Base-by-base conservation (phyloP, 116 monocot genomes). In the Papilionanthe hybrid region DNA sequence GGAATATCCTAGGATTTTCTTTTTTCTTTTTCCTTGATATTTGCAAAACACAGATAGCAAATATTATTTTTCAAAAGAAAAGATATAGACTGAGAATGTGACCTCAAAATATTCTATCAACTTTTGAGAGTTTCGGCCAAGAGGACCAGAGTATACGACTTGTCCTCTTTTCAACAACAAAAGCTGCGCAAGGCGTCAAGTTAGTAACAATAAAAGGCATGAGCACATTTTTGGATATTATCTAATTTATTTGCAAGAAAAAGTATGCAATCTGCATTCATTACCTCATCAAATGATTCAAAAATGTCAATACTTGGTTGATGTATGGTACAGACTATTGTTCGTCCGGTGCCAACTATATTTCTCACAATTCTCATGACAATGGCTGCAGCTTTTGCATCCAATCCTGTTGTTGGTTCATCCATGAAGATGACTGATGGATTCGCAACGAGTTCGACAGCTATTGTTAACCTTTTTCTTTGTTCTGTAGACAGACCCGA, bases 1-100 rank as follows among this genome's bases (percentile, higher is more conserved):
- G 49, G 10, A 69, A 84, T 80, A 91, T 89, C 93, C 93, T 91
- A 58, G 91, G 86, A 56, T 89, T 85, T 1, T 66, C 5, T 45
- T 2, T 45, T 45, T 0, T 9, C 5, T 7, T 32, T 32, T 32
- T 32, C 32, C 44, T 17, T 74, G 27, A 19, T 8, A 74, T 32
- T 32, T 32, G 32, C 32, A 43, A 45, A 5, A 42, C n/a, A 43
- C 44, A 4, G 43, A 19, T 4, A 17, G 5, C 73, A 74, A 74
- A 56, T 45, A 45, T 45, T 45, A 7, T 45, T 45, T 32, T 45
- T 45, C 9, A 9, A 45, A 45, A 45, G 45, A 45, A 45, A 45
- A 45, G 45, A 45, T 7, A 9, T 45, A 45, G 45, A 45, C 45
- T 45, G 45, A 45, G 45, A 45, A 45, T 5, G 45, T 45, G 45